Evolutionary conservation across 345 rosid species (phyloP).

Genomic region (Populus simonii): DNA sequence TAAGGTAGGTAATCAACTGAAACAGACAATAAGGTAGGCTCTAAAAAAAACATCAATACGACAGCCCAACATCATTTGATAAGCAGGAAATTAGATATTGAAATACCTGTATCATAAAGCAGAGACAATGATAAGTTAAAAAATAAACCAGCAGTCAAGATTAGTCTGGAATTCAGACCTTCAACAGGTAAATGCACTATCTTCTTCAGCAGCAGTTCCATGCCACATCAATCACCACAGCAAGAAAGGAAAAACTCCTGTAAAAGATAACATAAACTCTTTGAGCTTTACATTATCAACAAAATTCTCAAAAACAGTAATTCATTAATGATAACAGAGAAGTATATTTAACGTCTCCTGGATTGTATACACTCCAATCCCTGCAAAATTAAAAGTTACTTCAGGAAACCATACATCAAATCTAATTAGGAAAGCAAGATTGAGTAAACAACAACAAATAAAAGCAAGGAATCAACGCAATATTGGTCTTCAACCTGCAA

Average conservation of each 20-base stretch:
- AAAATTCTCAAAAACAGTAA: conserved; percentile 11
- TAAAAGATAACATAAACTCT: background rate
- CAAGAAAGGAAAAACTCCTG: conserved; percentile 15
- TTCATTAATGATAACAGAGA: conserved; percentile 17
- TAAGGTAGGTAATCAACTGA: background rate
- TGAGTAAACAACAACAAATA: conserved; percentile 7
- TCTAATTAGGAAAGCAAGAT: conserved; percentile 16
- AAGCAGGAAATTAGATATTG: background rate
- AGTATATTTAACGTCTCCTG: conserved; percentile 44
- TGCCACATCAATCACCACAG: conserved; percentile 5
- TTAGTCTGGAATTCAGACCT: background rate
- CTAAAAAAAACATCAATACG: background rate
- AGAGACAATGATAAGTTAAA: background rate
- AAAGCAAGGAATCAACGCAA: conserved; percentile 1
- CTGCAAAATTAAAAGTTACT: conserved; percentile 66
- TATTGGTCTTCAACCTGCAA: conserved; percentile 35
- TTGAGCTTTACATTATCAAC: background rate
- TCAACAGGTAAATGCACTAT: background rate
- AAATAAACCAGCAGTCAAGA: background rate
- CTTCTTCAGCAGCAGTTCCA: background rate
- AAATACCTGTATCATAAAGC: background rate
- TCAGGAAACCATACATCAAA: conserved; percentile 32
- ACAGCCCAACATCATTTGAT: background rate
- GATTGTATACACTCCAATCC: conserved; percentile 47
- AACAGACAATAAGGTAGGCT: background rate